phyloP scores from a whole-genome alignment of 768 basidiomycete species.

The Atractiella rhizophila region DNA sequence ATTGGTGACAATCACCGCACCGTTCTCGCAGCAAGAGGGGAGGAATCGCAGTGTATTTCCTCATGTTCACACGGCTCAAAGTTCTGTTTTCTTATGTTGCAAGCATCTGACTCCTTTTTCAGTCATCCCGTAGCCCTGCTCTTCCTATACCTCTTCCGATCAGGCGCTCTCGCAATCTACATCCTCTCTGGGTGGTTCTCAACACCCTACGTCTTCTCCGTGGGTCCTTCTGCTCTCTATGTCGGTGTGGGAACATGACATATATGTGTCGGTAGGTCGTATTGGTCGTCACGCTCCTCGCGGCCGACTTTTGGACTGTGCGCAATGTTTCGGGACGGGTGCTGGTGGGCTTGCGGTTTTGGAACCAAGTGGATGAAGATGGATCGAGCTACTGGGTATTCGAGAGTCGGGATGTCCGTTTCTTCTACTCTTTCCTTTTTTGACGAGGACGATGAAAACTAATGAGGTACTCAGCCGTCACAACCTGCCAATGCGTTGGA shows the following conservation, averaged over 20 bases:
- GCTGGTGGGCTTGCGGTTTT: conserved; percentile 80
- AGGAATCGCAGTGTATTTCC: too few species aligned
- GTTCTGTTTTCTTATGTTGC: too few species aligned
- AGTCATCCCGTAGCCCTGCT: conserved; percentile 44
- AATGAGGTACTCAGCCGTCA: conserved; percentile 1
- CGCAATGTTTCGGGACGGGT: conserved; percentile 87
- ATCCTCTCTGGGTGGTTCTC: conserved; percentile 50
- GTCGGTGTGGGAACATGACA: background rate
- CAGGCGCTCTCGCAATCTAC: conserved; percentile 69
- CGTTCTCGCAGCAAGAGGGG: too few species aligned
- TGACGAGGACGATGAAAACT: conserved; percentile 48
- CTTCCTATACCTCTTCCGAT: conserved; percentile 67
- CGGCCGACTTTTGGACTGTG: conserved; percentile 98
- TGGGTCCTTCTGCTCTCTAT: conserved; percentile 24
- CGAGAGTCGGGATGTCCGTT: conserved; percentile 72
- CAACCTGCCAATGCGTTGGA: conserved; percentile 59
- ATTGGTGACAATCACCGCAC: too few species aligned
- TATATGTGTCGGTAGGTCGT: conserved; percentile 41
- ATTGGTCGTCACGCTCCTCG: conserved; percentile 66
- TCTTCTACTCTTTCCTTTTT: background rate
- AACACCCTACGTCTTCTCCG: conserved; percentile 78
- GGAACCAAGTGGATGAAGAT: conserved; percentile 97
- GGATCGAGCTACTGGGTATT: conserved; percentile 80
- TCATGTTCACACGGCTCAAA: too few species aligned
- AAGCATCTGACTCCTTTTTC: too few species aligned